Base-by-base conservation (phyloP, 768 basidiomycete genomes). In the Boletus bicolor region DNA sequence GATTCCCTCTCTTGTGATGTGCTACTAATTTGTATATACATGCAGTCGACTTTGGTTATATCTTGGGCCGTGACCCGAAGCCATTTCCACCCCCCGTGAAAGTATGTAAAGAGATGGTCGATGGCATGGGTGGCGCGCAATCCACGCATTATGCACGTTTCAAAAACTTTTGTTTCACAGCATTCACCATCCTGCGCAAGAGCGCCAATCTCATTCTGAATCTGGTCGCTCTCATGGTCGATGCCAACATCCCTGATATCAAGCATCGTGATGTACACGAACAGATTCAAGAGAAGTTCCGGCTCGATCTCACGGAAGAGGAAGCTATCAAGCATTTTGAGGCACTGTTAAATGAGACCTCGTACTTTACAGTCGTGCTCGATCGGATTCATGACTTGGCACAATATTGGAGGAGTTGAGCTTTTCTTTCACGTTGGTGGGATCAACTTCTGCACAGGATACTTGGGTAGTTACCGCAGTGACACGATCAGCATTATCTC, bases 101-200 rank as follows among this genome's bases (percentile, higher is more conserved):
- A 70, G 91, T 99, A 39, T 98, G 95, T 74, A 95, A 96, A 67
- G 97, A 98, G 69, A 99, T 98, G 97, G 93, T 98, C 0, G 97
- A 99, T 68, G 96, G 91, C 11, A 96, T 99, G 94, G 97, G 97
- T n/a, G 96, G 97, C 11, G 86, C 91, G 1, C 84, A 90, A 65
- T 96, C 94, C 7, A 82, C 89, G n/a, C 96, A 98, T 69, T 98
- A 98, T 71, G 83, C 86, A 26, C 87, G 95, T 32, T 99, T 99
- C 84, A 94, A 98, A 73, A 89, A 85, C 63, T 89, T 94, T 61
- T 97, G 93, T 70, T 96, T 95, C 72, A 98, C 96, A n/a, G 97
- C 93, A 1, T 98, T 98, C 74, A 91, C 89, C 51, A 93, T 92
- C 66, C 81, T 98, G 53, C 85, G 96, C 62, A 98, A 98, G 79